Evolutionary conservation across 208 protist genomes (phyloP).

Genomic region (Trypanosoma scelopori): DNA sequence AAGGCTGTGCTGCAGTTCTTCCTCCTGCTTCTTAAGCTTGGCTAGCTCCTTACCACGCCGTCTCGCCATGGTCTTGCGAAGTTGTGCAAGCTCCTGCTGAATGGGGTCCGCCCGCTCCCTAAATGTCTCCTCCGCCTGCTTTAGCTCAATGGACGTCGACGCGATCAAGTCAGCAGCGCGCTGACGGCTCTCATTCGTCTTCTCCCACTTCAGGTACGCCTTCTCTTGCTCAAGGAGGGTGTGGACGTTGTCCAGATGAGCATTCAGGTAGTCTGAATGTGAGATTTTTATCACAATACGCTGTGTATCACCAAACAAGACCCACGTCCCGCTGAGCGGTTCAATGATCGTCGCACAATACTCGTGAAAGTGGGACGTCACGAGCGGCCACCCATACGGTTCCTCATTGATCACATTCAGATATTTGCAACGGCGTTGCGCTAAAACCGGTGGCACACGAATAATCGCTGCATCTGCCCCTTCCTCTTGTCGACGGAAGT

Average conservation of each 20-base stretch:
- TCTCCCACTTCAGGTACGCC: constrained; percentile 1
- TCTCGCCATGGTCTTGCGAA: constrained; percentile 27
- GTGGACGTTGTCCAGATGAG: constrained; percentile 1
- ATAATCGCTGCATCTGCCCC: not conserved
- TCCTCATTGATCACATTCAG: constrained; percentile 9
- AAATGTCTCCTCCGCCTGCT: constrained; percentile 2
- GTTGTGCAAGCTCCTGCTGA: constrained; percentile 23
- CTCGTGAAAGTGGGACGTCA: constrained; percentile 54
- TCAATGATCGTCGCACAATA: constrained; percentile 50
- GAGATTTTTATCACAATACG: constrained; percentile 37
- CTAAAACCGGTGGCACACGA: constrained; percentile 2
- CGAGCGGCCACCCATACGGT: constrained; percentile 45
- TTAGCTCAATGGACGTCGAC: not conserved
- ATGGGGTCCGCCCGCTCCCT: not conserved
- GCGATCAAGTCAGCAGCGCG: constrained; percentile 10
- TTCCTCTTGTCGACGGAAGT: not conserved
- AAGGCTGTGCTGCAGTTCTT: constrained; percentile 40
- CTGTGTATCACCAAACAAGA: constrained; percentile 7
- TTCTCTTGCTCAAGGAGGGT: constrained; percentile 13
- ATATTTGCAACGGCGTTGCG: not conserved
- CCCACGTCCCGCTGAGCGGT: constrained; percentile 36
- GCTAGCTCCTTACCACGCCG: constrained; percentile 61
- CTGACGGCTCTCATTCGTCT: not conserved
- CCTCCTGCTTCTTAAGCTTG: constrained; percentile 51
- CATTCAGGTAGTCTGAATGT: not conserved